Percentiles rank a stretch among this genome's conserved stretches.
phyloP scores from a whole-genome alignment of 2,329 filamentous ascomycete species.

The Nakataea oryzae region DNA sequence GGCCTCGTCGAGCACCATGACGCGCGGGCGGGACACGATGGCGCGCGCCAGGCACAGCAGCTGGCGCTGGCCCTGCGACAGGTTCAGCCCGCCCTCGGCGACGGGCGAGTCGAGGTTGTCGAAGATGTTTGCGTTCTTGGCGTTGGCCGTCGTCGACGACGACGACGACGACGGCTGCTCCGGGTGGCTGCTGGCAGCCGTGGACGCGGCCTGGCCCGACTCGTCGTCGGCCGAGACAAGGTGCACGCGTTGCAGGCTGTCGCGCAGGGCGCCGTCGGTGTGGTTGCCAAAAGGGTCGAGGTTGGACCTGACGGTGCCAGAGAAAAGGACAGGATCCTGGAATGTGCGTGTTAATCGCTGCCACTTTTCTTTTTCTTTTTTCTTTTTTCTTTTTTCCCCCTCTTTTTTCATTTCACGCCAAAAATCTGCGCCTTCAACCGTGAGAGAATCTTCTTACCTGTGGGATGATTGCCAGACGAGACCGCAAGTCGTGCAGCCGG shows the following conservation, averaged over 20 bases:
- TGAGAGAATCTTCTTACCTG: too few species aligned
- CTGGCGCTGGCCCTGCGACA: slow-evolving; percentile 68
- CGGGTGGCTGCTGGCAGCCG: background rate
- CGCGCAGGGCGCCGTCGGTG: slow-evolving; percentile 56
- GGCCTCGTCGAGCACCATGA: slow-evolving; percentile 74
- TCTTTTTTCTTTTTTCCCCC: too few species aligned
- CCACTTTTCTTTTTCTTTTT: too few species aligned
- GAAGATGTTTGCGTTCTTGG: slow-evolving; percentile 56
- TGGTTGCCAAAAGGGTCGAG: slow-evolving; percentile 68
- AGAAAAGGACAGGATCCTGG: slow-evolving; percentile 71
- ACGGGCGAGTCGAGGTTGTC: slow-evolving; percentile 50
- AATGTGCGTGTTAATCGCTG: slow-evolving; percentile 7
- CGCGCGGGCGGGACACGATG: slow-evolving; percentile 60
- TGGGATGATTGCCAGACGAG: slow-evolving; percentile 70
- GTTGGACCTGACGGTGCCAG: slow-evolving; percentile 65
- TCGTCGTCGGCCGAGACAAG: slow-evolving; percentile 32
- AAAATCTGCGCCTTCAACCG: too few species aligned
- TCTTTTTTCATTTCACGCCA: too few species aligned
- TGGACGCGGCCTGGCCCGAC: slow-evolving; percentile 26
- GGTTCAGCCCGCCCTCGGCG: slow-evolving; percentile 62
- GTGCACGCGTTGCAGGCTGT: slow-evolving; percentile 61
- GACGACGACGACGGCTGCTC: slow-evolving; percentile 16
- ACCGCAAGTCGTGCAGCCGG: slow-evolving; percentile 58
- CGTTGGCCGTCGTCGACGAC: slow-evolving; percentile 21
- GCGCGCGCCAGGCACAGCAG: slow-evolving; percentile 65